Evolutionary conservation across 202 grass and related monocot species (phyloP).

Genomic region (Digitaria exilis): DNA sequence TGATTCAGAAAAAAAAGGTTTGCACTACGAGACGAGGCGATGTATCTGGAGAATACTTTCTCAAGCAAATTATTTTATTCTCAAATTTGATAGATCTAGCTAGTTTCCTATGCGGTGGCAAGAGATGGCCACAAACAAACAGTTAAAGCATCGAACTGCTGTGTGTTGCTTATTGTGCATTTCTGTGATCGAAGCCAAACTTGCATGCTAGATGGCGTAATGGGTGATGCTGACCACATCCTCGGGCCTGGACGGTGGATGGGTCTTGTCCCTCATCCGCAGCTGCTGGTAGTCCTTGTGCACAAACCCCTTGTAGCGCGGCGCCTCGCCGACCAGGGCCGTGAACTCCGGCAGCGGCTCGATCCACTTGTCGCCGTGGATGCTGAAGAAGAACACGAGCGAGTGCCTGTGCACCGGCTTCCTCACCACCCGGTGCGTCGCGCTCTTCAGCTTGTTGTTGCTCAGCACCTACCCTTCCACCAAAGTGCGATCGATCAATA

Average conservation of each 20-base stretch:
- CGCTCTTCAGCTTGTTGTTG: slow-evolving; percentile 60
- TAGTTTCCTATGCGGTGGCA: background rate
- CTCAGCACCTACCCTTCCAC: slow-evolving; percentile 48
- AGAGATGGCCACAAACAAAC: background rate
- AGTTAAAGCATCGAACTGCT: background rate
- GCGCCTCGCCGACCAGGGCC: slow-evolving; percentile 35
- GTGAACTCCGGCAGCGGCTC: slow-evolving; percentile 69
- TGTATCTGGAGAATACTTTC: too few relatives aligned
- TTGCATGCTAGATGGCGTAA: slow-evolving; percentile 41
- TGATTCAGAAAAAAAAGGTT: too few relatives aligned
- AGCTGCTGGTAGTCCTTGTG: slow-evolving; percentile 53
- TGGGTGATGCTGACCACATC: slow-evolving; percentile 50
- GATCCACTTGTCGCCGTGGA: slow-evolving; percentile 61
- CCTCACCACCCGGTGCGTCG: slow-evolving; percentile 56
- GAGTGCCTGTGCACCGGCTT: slow-evolving; percentile 58
- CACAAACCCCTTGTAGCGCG: slow-evolving; percentile 51
- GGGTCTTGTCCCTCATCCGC: slow-evolving; percentile 53
- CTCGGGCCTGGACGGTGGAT: slow-evolving; percentile 47
- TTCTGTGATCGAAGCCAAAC: background rate
- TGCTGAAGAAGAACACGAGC: slow-evolving; percentile 50
- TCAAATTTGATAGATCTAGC: too few relatives aligned
- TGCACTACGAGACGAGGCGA: too few relatives aligned
- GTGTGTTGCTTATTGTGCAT: background rate
- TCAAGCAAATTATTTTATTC: too few relatives aligned
- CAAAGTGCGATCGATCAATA: too few relatives aligned